Conservation (phyloP, 2,329 filamentous ascomycete genomes). For the Aspergillus ibericus region DNA sequence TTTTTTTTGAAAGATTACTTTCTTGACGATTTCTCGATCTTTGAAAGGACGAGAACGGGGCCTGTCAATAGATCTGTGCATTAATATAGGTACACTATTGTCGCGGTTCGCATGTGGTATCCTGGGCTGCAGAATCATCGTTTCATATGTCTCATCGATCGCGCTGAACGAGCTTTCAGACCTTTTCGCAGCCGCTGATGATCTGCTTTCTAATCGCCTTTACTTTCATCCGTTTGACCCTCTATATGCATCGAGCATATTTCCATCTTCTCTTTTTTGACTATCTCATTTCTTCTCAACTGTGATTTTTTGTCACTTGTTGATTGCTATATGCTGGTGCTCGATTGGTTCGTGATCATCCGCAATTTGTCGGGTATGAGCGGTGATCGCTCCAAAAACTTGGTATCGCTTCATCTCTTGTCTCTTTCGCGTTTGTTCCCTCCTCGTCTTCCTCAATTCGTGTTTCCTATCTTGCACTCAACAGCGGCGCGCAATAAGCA, state of each 20-base stretch:
- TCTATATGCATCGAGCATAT: neutral
- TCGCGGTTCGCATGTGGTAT: conserved; percentile 14
- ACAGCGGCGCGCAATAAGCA: neutral
- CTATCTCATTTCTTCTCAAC: too few relatives aligned
- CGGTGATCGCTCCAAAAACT: neutral
- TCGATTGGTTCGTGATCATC: too few relatives aligned
- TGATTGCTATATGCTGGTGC: too few relatives aligned
- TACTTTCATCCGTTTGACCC: neutral
- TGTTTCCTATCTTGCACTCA: conserved; percentile 1
- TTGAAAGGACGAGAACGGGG: conserved; percentile 26
- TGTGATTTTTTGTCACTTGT: too few relatives aligned
- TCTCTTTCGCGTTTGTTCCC: neutral
- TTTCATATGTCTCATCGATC: conserved; percentile 5
- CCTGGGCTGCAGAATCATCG: conserved; percentile 3
- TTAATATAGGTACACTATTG: conserved; percentile 24
- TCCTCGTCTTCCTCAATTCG: neutral
- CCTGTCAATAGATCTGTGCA: conserved; percentile 33
- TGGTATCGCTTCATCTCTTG: neutral
- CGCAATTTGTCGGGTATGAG: neutral
- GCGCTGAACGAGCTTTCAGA: neutral
- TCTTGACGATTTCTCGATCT: conserved; percentile 25
- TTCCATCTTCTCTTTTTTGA: neutral
- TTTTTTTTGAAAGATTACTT: conserved; percentile 28
- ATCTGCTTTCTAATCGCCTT: neutral
- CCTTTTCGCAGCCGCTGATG: neutral